Evolutionary conservation across 805 yeast species (phyloP).

Genomic region (Debaryomyces prosopidis): DNA sequence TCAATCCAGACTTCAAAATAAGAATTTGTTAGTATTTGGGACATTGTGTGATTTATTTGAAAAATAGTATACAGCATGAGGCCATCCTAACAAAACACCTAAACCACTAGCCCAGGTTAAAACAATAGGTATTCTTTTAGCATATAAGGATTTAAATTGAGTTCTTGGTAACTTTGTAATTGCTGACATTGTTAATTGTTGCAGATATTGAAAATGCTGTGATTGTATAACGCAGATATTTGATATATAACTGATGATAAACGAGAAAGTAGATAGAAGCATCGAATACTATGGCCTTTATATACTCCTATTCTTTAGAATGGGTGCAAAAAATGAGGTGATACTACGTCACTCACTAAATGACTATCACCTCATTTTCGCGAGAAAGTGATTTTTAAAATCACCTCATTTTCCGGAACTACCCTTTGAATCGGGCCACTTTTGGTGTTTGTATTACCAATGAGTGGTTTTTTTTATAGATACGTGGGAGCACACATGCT

Average conservation of each 20-base stretch:
- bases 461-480: too few relatives aligned
- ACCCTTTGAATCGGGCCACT: too few relatives aligned
- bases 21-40: constrained; percentile 25
- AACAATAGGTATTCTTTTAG: constrained; percentile 31
- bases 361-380: not conserved
- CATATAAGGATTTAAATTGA: constrained; percentile 21
- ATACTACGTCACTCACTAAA: not conserved
- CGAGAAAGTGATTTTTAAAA: not conserved
- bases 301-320: not conserved
- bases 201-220: too few relatives aligned
- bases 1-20: not conserved
- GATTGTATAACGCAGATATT: too few relatives aligned
- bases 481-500: too few relatives aligned
- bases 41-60: constrained; percentile 26
- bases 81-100: constrained; percentile 35
- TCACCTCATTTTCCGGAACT: not conserved
- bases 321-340: not conserved
- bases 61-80: constrained; percentile 25
- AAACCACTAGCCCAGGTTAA: constrained; percentile 33
- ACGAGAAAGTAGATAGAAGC: too few relatives aligned
- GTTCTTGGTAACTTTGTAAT: constrained; percentile 8
- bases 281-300: too few relatives aligned
- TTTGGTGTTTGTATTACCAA: too few relatives aligned
- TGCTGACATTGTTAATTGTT: not conserved
- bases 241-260: too few relatives aligned